A percentile compares a stretch with the other conserved stretches of the same genome.
These are phyloP conservation scores for Colletotrichum sp. DNA, from an alignment of 2,329 filamentous ascomycete species.

Conservation along the genomic window DNA sequence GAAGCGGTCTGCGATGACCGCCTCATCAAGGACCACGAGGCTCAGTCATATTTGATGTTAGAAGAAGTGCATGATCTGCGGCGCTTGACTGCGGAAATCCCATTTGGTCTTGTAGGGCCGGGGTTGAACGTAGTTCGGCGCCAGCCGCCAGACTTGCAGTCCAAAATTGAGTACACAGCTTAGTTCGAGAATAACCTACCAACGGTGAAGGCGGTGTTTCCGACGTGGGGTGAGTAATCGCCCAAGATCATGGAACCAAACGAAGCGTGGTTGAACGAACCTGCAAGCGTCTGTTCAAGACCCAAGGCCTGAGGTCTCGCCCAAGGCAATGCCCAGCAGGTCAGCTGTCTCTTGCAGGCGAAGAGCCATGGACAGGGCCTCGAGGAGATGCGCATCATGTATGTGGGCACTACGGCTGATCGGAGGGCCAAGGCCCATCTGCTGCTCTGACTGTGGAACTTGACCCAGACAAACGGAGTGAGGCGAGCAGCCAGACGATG, in stretches of 20 bases:
- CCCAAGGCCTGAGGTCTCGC: not conserved
- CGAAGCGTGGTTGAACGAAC: not conserved
- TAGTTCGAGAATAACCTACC: not conserved
- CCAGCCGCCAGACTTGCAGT: not conserved
- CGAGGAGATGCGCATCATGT: not conserved
- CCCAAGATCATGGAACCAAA: not conserved
- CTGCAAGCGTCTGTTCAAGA: not conserved
- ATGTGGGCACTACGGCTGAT: not conserved
- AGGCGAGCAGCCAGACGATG: not conserved
- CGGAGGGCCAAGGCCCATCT: not conserved
- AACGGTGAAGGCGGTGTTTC: not conserved
- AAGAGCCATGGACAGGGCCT: not conserved
- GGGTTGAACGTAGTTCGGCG: not conserved
- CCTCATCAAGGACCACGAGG: not conserved
- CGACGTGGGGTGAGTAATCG: not conserved
- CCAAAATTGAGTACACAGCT: not conserved
- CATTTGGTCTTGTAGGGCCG: not conserved
- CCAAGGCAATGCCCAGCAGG: not conserved
- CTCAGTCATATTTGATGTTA: not conserved
- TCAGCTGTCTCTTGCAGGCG: not conserved
- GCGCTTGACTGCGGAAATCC: not conserved
- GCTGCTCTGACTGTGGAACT: not conserved
- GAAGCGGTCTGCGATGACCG: not conserved
- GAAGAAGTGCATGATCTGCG: not conserved
- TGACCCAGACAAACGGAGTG: not conserved